Conservation (phyloP, 139 green algal species). For the Ulvella scutata region DNA sequence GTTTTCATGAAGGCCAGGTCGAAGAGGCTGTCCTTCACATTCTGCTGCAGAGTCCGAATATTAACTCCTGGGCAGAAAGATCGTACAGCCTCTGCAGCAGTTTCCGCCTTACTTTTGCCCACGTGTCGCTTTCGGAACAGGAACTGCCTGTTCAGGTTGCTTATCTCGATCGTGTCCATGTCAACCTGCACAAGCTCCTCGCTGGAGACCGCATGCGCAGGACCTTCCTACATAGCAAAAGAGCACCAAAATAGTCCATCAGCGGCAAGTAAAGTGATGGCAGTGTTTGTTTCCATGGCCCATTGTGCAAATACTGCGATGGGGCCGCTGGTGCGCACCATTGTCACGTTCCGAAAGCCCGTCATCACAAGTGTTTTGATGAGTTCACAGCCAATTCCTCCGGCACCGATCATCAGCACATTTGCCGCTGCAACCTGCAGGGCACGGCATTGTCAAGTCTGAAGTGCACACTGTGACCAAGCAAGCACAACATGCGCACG, state of each 20-base stretch:
- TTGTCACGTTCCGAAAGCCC: conserved; percentile 77
- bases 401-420: conserved; percentile 85
- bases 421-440: conserved; percentile 33
- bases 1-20: conserved; percentile 70
- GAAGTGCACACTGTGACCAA: neutral
- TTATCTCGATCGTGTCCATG: conserved; percentile 97
- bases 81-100: conserved; percentile 64
- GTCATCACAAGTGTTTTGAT: conserved; percentile 90
- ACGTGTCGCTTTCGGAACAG: conserved; percentile 92
- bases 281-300: neutral
- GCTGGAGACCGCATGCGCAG: no score
- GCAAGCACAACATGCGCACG: neutral
- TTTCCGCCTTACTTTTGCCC: conserved; percentile 76
- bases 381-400: conserved; percentile 96
- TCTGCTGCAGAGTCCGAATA: conserved; percentile 23
- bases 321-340: conserved; percentile 34
- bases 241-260: no score
- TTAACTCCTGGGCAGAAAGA: conserved; percentile 30
- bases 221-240: no score
- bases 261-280: no score
- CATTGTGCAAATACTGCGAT: neutral
- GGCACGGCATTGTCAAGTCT: neutral
- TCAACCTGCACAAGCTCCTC: conserved; percentile 90
- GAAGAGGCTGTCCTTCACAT: conserved; percentile 65
- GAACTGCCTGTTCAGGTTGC: conserved; percentile 98